phyloP scores from a whole-genome alignment of 371 early-diverging fungal genomes.

The Mortierella sp. region DNA sequence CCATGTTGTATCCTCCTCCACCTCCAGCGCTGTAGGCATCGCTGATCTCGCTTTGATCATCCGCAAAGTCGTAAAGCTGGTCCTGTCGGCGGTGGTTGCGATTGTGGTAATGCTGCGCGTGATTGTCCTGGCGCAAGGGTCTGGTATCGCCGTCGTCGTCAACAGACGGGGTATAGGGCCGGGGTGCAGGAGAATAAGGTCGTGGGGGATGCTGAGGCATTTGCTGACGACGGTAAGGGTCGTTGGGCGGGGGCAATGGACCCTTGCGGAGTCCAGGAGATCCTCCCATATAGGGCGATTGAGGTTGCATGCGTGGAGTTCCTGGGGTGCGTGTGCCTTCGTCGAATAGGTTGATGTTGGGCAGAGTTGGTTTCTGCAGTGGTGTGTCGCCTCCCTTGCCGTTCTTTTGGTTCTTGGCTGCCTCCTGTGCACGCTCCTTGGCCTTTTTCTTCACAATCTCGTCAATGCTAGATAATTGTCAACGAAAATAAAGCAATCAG shows the following conservation, averaged over 20 bases:
- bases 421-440: constrained; percentile 43
- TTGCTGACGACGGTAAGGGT: constrained; percentile 50
- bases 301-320: constrained; percentile 36
- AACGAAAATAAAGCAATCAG: neutral
- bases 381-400: constrained; percentile 38
- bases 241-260: constrained; percentile 30
- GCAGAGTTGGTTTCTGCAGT: constrained; percentile 45
- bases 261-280: constrained; percentile 49
- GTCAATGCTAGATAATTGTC: constrained; percentile 40
- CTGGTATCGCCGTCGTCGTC: constrained; percentile 48
- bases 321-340: constrained; percentile 36
- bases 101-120: constrained; percentile 53
- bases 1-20: constrained; percentile 21
- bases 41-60: constrained; percentile 52
- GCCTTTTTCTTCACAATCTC: constrained; percentile 56
- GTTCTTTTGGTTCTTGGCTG: constrained; percentile 40
- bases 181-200: constrained; percentile 50
- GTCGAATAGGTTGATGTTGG: constrained; percentile 45
- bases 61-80: constrained; percentile 49
- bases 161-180: constrained; percentile 50
- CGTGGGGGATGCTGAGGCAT: constrained; percentile 40
- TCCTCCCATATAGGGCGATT: constrained; percentile 37
- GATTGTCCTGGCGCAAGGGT: constrained; percentile 53
- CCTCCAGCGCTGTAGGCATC: constrained; percentile 46
- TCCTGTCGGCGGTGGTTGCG: constrained; percentile 44